Evolutionary conservation across 2,329 filamentous ascomycete genomes (phyloP).

Genomic region (Monosporascus sp.): DNA sequence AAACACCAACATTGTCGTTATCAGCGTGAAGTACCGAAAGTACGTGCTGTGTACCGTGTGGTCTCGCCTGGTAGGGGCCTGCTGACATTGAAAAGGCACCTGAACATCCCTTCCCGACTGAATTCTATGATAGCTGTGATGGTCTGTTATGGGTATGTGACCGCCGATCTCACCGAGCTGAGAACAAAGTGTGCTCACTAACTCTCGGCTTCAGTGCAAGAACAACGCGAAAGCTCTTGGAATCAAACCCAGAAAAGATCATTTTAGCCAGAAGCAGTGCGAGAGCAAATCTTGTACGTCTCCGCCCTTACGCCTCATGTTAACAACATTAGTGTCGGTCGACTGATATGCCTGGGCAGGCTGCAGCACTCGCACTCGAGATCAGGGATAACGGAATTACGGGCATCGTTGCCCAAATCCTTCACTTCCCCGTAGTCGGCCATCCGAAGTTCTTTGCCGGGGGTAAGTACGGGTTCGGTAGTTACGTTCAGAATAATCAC

Average conservation of each 20-base stretch:
- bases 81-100: constrained; percentile 38
- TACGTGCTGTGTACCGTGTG: constrained; percentile 9
- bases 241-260: constrained; percentile 30
- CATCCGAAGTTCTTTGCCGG: constrained; percentile 31
- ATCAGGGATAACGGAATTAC: constrained; percentile 27
- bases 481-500: constrained; percentile 28
- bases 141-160: constrained; percentile 34
- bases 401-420: constrained; percentile 28
- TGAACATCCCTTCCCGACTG: constrained; percentile 44
- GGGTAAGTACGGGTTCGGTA: constrained; percentile 25
- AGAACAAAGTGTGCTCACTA: constrained; percentile 27
- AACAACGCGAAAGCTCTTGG: constrained; percentile 36
- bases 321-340: too few species aligned
- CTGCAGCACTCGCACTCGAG: constrained; percentile 23
- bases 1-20: constrained; percentile 28
- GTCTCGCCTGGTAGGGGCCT: not conserved
- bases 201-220: constrained; percentile 34
- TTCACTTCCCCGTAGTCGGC: constrained; percentile 30
- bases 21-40: constrained; percentile 34
- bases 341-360: constrained; percentile 8
- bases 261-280: constrained; percentile 45
- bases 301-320: not conserved
- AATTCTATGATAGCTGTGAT: constrained; percentile 46
- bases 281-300: constrained; percentile 39
- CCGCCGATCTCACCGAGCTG: constrained; percentile 13